Evolutionary conservation across 129 eudicot genomes (phyloP), one percentile per base, ranked within the genome.

Genomic region (Chrysanthemum makinoi): DNA sequence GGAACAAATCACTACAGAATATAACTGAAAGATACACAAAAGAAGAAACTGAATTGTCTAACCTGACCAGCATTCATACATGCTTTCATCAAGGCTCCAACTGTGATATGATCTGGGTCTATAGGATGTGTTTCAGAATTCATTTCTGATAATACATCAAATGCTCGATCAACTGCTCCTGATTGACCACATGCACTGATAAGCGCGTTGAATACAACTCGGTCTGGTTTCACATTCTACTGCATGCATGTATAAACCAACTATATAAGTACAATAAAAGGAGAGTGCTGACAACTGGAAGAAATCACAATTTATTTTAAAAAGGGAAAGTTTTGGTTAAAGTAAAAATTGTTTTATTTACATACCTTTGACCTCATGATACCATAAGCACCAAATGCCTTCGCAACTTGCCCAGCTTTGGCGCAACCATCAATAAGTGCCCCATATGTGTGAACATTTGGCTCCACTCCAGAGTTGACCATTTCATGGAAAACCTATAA

Each of bases 381-480:
- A 59, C 99, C 99, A 80, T 95, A 95, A 22, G 97, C 99, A 81
- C 99, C 99, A 84, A 95, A 95, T 16, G 99, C 99, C 84, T 95
- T 95, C 22, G 96, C 99, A 60, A 95, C 88, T 83, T 90, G 97
- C 65, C 99, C 97, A 68, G 96, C 96, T 84, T 87, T 95, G 61
- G 96, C 99, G 80, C 99, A 95, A 72, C 99, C 99, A 66, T 90
- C 99, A 72, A 95, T 95, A 78, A 95, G 99, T 72, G 97, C 97
- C 77, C 99, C 96, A 78, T 90, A 95, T 59, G 99, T 95, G 81
- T 90, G 91, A 77, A 86, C 79, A 80, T 83, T 95, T 60, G 99
- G 99, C 73, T 87, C 97, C 68, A 88, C 82, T 73, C 89, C 99
- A 65, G 76, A 60, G 77, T 86, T 95, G 26, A 95, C 94, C 99